Evolutionary conservation across 768 basidiomycete species (phyloP), one percentile per base, ranked within the genome.

Genomic region (Russula olivacea): DNA sequence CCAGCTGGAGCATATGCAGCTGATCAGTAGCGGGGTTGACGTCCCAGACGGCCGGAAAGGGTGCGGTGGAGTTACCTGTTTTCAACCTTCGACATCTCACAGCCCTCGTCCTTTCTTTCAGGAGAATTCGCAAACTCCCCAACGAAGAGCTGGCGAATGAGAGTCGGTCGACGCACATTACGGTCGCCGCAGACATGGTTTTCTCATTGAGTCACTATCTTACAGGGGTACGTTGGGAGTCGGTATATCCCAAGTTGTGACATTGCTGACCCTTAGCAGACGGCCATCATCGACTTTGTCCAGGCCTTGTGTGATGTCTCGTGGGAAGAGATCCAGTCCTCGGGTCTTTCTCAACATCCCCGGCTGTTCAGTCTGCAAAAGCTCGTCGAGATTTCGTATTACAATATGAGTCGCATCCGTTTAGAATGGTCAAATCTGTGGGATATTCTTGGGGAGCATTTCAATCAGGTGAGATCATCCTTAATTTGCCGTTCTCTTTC

Each of bases 271-370:
- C 62, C 53, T 14, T 54, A 4, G 41, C 69, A 98, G 95, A 89
- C 86, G 30, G 97, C 97, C 11, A 99, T 99, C 67, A 92, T 98
- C 41, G 92, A 98, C 73, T 99, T 99, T 68, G 97, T 98, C 4
- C 89, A 88, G 74, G 94, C 97, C 2, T 79, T 99, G 5, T 92
- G 93, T 71, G 93, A 96, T 69, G 91, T 99, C 41, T 99, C 97
- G 43, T 98, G 96, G 96, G 93, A 98, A 73, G 97, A 99, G 75
- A 99, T 99, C 41, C 93, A 97, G 73, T 95, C 94, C 0, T 98
- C 97, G 0, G 94, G 94, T 19, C 76, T 93, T 32, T 96, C 96
- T 3, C 88, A 95, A 65, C 89, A 93, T 72, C 96, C 97, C 1
- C 86, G 97, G 28, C 78, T 98, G 61, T 99, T 98, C 81, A 96